Conservation (phyloP, 306 rosid species). For the Sicyos baderoa region DNA sequence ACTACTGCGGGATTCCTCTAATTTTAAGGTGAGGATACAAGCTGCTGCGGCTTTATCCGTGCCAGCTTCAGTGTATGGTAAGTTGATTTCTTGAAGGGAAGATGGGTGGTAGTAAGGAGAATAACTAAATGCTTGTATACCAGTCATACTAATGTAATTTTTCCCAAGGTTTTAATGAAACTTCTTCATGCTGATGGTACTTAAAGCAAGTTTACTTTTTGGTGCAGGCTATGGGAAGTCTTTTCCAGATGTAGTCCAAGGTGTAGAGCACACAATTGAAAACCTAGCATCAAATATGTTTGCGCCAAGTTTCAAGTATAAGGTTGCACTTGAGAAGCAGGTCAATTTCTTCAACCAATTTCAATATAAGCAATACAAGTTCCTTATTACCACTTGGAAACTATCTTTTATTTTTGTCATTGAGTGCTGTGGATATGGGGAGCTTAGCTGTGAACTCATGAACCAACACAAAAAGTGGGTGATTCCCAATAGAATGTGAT, state of each 20-base stretch:
- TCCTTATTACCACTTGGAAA: not conserved
- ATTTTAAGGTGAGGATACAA: slow-evolving; percentile 88
- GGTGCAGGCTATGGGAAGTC: slow-evolving; percentile 74
- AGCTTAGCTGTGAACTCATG: too few species aligned
- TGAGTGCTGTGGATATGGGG: too few species aligned
- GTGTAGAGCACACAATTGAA: slow-evolving; percentile 19
- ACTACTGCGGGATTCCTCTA: slow-evolving; percentile 69
- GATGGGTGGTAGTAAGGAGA: slow-evolving; percentile 6
- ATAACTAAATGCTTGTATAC: not conserved
- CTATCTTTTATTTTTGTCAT: not conserved
- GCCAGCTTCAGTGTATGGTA: slow-evolving; percentile 64
- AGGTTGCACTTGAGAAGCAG: slow-evolving; percentile 69
- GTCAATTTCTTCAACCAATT: slow-evolving; percentile 34
- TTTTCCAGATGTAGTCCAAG: slow-evolving; percentile 66
- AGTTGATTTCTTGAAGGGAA: slow-evolving; percentile 13
- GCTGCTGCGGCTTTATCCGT: slow-evolving; percentile 95
- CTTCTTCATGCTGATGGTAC: not conserved
- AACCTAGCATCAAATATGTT: too few species aligned
- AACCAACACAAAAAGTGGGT: too few species aligned
- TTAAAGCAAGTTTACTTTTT: slow-evolving; percentile 21
- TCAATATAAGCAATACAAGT: slow-evolving; percentile 2
- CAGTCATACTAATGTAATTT: not conserved
- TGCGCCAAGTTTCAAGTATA: too few species aligned
- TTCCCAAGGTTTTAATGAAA: not conserved
- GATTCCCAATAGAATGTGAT: too few species aligned